These are phyloP conservation scores for Sindora glabra DNA, from an alignment of 306 rosid species.

Conservation along the genomic window DNA sequence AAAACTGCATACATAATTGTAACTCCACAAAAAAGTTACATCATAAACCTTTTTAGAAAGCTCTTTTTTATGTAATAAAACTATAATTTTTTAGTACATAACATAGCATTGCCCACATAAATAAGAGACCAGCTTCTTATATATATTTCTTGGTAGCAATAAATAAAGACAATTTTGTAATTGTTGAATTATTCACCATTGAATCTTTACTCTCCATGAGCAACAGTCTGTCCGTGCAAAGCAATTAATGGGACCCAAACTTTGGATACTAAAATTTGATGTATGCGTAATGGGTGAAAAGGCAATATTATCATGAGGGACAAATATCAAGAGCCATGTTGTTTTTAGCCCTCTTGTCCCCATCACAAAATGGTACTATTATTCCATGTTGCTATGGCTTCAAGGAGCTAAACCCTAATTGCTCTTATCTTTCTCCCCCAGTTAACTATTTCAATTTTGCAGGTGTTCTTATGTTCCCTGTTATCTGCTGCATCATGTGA, in stretches of 20 bases:
- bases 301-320: slow-evolving; percentile 26
- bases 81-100: no score
- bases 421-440: neutral
- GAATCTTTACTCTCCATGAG: slow-evolving; percentile 23
- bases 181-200: slow-evolving; percentile 48
- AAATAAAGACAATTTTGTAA: slow-evolving; percentile 48
- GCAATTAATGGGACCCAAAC: slow-evolving; percentile 41
- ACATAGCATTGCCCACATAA: no score
- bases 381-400: no score
- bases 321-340: slow-evolving; percentile 54
- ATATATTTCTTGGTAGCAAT: no score
- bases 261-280: slow-evolving; percentile 25
- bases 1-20: no score
- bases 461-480: slow-evolving; percentile 76
- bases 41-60: no score
- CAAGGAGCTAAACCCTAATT: slow-evolving; percentile 12
- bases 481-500: slow-evolving; percentile 67
- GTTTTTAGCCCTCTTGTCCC: slow-evolving; percentile 63
- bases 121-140: no score
- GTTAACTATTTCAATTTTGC: slow-evolving; percentile 30
- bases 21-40: no score
- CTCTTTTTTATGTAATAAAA: no score
- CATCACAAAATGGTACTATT: no score
- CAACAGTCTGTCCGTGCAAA: slow-evolving; percentile 25
- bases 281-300: slow-evolving; percentile 33